These are phyloP conservation scores for Choiromyces venosus DNA, from an alignment of 495 filamentous ascomycete species.

Conservation along the genomic window DNA sequence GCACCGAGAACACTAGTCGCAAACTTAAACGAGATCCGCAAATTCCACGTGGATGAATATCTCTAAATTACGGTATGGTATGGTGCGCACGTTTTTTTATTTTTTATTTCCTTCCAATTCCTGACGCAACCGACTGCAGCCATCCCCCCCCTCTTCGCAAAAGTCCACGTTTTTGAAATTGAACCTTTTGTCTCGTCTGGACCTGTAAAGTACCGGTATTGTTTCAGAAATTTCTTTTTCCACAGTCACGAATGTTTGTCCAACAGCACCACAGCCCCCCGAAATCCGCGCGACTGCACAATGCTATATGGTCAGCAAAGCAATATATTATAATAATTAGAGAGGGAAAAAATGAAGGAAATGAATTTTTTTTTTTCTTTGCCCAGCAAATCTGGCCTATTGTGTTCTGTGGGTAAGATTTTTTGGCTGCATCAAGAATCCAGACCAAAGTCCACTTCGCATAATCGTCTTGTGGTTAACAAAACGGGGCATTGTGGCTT, in stretches of 20 bases:
- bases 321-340: background rate
- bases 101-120: background rate
- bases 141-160: background rate
- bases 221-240: background rate
- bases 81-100: background rate
- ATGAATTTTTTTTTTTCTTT: no score
- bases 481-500: conserved; percentile 9
- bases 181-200: background rate
- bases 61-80: background rate
- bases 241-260: background rate
- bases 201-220: background rate
- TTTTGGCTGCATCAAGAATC: background rate
- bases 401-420: background rate
- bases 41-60: conserved; percentile 1
- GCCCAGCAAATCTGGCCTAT: background rate
- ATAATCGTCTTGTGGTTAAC: background rate
- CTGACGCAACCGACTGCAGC: background rate
- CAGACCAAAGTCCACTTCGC: background rate
- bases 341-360: background rate
- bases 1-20: background rate
- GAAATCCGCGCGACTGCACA: background rate
- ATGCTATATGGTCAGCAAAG: background rate
- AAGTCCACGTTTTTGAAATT: background rate
- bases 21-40: background rate
- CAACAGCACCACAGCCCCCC: background rate